phyloP scores from a whole-genome alignment of 148 eudicot species.

The Amaranthus palmeri region DNA sequence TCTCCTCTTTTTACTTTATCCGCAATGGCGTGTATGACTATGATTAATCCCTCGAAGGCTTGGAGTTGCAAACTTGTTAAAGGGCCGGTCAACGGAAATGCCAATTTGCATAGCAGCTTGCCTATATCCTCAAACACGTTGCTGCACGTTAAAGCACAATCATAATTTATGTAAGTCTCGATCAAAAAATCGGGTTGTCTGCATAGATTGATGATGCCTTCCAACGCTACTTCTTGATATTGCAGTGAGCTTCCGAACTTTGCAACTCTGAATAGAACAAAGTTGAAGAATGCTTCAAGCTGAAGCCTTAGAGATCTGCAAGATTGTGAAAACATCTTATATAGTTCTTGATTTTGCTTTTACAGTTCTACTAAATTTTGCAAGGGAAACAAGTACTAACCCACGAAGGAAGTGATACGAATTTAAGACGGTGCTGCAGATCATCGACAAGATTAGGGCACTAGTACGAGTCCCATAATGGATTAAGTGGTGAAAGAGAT shows the following conservation, averaged over 20 bases:
- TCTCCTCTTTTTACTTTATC: constrained; percentile 51
- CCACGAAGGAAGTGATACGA: constrained; percentile 75
- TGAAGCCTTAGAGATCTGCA: constrained; percentile 81
- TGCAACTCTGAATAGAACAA: constrained; percentile 54
- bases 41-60: constrained; percentile 78
- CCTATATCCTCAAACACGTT: constrained; percentile 77
- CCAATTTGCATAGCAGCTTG: constrained; percentile 68
- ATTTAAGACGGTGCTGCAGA: constrained; percentile 75
- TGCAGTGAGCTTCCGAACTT: constrained; percentile 37
- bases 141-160: constrained; percentile 55
- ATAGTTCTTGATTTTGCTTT: neutral
- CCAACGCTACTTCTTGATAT: constrained; percentile 79
- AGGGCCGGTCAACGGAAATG: constrained; percentile 55
- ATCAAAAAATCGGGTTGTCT: constrained; percentile 71
- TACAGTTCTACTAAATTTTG: neutral
- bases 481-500: constrained; percentile 80
- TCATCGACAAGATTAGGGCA: constrained; percentile 81
- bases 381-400: constrained; percentile 24
- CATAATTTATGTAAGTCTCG: constrained; percentile 74
- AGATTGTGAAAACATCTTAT: neutral
- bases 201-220: constrained; percentile 75
- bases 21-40: constrained; percentile 70
- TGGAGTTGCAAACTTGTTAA: constrained; percentile 75
- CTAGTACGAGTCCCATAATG: constrained; percentile 68
- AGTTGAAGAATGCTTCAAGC: constrained; percentile 81